A percentile compares a stretch with the other conserved stretches of the same genome.
These are phyloP conservation scores for Aureobasidium sp. DNA, from an alignment of 2,329 filamentous ascomycete species.

Conservation along the genomic window DNA sequence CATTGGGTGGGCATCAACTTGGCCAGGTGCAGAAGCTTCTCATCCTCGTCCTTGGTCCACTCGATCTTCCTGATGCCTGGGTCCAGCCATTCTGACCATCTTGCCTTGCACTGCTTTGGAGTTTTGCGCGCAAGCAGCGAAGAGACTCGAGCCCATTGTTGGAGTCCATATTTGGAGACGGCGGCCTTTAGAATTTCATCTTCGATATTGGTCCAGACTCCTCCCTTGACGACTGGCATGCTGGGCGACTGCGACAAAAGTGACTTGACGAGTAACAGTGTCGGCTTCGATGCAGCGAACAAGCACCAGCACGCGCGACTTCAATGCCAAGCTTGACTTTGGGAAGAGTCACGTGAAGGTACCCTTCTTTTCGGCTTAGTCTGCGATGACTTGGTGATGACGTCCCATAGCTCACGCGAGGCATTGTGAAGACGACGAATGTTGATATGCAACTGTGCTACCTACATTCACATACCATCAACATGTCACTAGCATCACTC, in stretches of 20 bases:
- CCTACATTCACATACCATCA: neutral
- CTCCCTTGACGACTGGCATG: slow-evolving; percentile 60
- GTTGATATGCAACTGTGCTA: neutral
- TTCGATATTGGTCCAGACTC: slow-evolving; percentile 63
- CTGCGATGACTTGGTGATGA: neutral
- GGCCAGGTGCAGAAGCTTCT: slow-evolving; percentile 90
- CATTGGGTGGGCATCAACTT: slow-evolving; percentile 99
- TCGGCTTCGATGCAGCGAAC: neutral
- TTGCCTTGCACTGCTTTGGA: slow-evolving; percentile 96
- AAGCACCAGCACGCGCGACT: neutral
- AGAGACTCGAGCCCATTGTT: slow-evolving; percentile 97
- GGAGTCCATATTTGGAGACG: slow-evolving; percentile 88
- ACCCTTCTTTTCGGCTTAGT: neutral
- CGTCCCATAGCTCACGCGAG: neutral
- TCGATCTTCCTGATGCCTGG: slow-evolving; percentile 97
- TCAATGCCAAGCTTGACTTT: neutral
- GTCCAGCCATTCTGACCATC: slow-evolving; percentile 98
- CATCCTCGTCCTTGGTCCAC: slow-evolving; percentile 98
- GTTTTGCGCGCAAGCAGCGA: slow-evolving; percentile 96
- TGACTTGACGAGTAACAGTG: neutral
- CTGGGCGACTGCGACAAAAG: slow-evolving; percentile 17
- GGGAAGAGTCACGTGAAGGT: neutral
- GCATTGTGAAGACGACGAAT: neutral
- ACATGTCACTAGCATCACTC: neutral
- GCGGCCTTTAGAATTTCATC: slow-evolving; percentile 97